Evolutionary conservation across 2,329 filamentous ascomycete species (phyloP).

Genomic region (Aureobasidium mangrovei): DNA sequence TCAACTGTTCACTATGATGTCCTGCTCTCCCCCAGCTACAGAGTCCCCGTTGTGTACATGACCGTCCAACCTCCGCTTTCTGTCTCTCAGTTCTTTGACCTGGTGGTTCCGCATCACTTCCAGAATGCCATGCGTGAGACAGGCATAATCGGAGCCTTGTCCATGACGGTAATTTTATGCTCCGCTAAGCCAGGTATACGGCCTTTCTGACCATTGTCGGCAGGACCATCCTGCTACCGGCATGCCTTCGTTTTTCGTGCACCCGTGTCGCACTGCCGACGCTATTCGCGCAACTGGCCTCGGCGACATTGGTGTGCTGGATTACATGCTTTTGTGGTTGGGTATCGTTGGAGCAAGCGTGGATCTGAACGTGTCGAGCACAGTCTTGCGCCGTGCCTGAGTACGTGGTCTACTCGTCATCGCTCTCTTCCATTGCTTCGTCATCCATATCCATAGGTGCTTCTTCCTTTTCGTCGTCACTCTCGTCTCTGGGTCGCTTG

Average conservation of each 20-base stretch:
- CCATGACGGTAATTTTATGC: slow-evolving; percentile 24
- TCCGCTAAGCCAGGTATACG: neutral
- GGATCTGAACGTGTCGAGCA: slow-evolving; percentile 61
- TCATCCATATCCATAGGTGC: slow-evolving; percentile 25
- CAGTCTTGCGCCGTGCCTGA: slow-evolving; percentile 7
- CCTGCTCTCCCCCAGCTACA: slow-evolving; percentile 35
- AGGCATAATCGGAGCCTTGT: slow-evolving; percentile 28
- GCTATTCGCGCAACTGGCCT: slow-evolving; percentile 53
- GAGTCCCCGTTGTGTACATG: slow-evolving; percentile 39
- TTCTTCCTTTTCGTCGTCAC: slow-evolving; percentile 31
- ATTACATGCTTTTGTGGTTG: slow-evolving; percentile 82
- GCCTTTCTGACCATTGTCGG: neutral
- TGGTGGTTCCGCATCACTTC: slow-evolving; percentile 29
- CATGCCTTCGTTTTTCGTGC: slow-evolving; percentile 76
- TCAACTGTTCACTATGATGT: slow-evolving; percentile 29
- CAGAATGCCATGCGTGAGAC: slow-evolving; percentile 24
- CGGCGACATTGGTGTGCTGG: slow-evolving; percentile 36
- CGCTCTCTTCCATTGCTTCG: slow-evolving; percentile 38
- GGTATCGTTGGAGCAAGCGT: slow-evolving; percentile 77
- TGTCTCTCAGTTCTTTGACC: slow-evolving; percentile 25
- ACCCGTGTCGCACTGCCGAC: slow-evolving; percentile 82
- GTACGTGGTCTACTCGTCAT: slow-evolving; percentile 45
- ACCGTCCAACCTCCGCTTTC: slow-evolving; percentile 18
- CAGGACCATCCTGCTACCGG: slow-evolving; percentile 78
- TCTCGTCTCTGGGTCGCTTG: slow-evolving; percentile 46